Evolutionary conservation across 345 rosid genomes (phyloP).

Genomic region (Moricandia moricandioides): DNA sequence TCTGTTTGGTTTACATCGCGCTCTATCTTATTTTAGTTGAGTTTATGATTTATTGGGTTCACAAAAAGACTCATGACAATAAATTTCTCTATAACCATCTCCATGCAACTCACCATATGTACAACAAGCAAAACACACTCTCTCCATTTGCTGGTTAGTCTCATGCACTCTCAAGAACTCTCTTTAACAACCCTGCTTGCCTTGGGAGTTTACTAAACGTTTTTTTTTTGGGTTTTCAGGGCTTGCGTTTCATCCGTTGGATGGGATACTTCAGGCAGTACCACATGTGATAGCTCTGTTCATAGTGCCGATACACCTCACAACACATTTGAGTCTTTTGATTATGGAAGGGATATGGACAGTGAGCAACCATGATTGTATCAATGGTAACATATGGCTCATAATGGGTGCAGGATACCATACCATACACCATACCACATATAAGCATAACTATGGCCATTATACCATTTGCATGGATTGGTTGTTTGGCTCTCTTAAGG

Average conservation of each 20-base stretch:
- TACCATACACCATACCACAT: constrained; percentile 88
- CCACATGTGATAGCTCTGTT: constrained; percentile 71
- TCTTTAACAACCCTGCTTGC: neutral
- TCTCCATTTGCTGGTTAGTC: constrained; percentile 89
- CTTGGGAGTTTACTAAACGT: neutral
- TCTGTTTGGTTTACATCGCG: constrained; percentile 42
- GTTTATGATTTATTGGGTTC: constrained; percentile 90
- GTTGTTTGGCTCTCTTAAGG: constrained; percentile 75
- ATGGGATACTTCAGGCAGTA: constrained; percentile 78
- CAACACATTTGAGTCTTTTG: constrained; percentile 57
- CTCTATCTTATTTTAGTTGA: constrained; percentile 74
- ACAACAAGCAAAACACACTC: constrained; percentile 90
- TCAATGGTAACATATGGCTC: constrained; percentile 73
- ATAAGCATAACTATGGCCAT: constrained; percentile 87
- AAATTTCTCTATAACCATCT: constrained; percentile 81
- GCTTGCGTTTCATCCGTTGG: constrained; percentile 74
- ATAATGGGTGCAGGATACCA: constrained; percentile 95
- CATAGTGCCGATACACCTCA: constrained; percentile 69
- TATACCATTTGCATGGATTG: constrained; percentile 93
- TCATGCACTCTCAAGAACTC: neutral
- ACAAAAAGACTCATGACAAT: constrained; percentile 77
- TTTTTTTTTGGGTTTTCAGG: constrained; percentile 44
- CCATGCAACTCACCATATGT: constrained; percentile 80
- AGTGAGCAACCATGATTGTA: constrained; percentile 77
- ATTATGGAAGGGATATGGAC: constrained; percentile 81